phyloP scores from a whole-genome alignment of 805 yeast genomes.

The Scheffersomyces lignosus region DNA sequence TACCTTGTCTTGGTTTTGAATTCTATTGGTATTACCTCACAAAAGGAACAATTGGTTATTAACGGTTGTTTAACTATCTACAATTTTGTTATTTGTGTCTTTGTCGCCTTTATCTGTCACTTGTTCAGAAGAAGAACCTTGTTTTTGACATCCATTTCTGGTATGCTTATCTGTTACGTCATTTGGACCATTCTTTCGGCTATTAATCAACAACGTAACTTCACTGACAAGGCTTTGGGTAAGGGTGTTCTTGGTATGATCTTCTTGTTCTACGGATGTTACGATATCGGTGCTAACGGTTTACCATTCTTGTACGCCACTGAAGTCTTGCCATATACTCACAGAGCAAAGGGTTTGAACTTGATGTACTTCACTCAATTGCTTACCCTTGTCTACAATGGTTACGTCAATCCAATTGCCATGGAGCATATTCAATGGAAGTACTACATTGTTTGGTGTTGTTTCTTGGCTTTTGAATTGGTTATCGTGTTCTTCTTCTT shows the following conservation, averaged over 20 bases:
- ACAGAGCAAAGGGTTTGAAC: slow-evolving; percentile 40
- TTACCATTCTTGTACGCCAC: slow-evolving; percentile 16
- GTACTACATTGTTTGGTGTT: slow-evolving; percentile 43
- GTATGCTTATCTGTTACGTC: slow-evolving; percentile 24
- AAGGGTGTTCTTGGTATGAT: slow-evolving; percentile 22
- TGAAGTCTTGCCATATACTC: slow-evolving; percentile 20
- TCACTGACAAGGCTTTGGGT: slow-evolving; percentile 10
- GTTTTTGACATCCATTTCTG: slow-evolving; percentile 25
- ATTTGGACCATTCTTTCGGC: slow-evolving; percentile 24
- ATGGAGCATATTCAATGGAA: slow-evolving; percentile 44
- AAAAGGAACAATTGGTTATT: slow-evolving; percentile 42
- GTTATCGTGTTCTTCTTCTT: slow-evolving; percentile 30
- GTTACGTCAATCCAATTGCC: slow-evolving; percentile 25
- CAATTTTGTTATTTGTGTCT: slow-evolving; percentile 33
- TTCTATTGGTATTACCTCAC: slow-evolving; percentile 51
- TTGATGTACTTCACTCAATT: slow-evolving; percentile 19
- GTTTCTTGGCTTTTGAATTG: slow-evolving; percentile 28
- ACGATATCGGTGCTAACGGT: slow-evolving; percentile 19
- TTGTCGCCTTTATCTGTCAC: slow-evolving; percentile 13
- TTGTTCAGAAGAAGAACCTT: slow-evolving; percentile 28
- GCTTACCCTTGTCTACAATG: slow-evolving; percentile 16
- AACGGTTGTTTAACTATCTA: slow-evolving; percentile 50
- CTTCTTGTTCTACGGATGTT: slow-evolving; percentile 19
- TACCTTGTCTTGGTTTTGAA: slow-evolving; percentile 48
- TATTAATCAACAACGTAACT: slow-evolving; percentile 14